Percentiles rank a stretch among this genome's conserved stretches.
Evolutionary conservation across 805 yeast species (phyloP).

Genomic region (Starmera caribaea): DNA sequence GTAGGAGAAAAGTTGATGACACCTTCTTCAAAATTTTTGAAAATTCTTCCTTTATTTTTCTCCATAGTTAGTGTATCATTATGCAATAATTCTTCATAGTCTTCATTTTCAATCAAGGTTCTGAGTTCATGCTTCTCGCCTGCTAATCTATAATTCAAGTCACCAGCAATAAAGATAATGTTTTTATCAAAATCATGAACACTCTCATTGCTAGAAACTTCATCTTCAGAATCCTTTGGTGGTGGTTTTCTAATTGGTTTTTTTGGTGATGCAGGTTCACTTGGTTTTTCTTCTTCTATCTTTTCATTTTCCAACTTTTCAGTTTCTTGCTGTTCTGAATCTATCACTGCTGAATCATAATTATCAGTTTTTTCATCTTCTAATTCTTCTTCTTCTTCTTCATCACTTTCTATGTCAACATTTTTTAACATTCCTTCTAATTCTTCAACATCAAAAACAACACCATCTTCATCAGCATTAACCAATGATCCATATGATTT

Average conservation of each 20-base stretch:
- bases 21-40: constrained; percentile 39
- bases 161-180: constrained; percentile 37
- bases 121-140: constrained; percentile 21
- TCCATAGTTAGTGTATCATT: constrained; percentile 35
- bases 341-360: background rate
- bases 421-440: constrained; percentile 7
- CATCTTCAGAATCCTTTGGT: background rate
- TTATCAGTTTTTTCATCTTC: background rate
- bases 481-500: constrained; percentile 14
- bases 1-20: constrained; percentile 43
- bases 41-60: constrained; percentile 22
- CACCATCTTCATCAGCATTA: constrained; percentile 12
- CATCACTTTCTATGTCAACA: constrained; percentile 9
- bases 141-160: constrained; percentile 40
- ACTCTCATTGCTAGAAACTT: background rate
- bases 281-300: background rate
- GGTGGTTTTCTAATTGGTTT: background rate
- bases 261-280: background rate
- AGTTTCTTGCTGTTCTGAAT: background rate
- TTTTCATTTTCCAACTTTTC: background rate
- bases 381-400: constrained; percentile 5
- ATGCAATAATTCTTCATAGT: constrained; percentile 25
- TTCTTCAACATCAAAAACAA: constrained; percentile 21
- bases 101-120: constrained; percentile 19
- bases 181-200: constrained; percentile 7